Evolutionary conservation across 352 stramenopile genomes (phyloP).

Genomic region (Phytopythium ostracodes): DNA sequence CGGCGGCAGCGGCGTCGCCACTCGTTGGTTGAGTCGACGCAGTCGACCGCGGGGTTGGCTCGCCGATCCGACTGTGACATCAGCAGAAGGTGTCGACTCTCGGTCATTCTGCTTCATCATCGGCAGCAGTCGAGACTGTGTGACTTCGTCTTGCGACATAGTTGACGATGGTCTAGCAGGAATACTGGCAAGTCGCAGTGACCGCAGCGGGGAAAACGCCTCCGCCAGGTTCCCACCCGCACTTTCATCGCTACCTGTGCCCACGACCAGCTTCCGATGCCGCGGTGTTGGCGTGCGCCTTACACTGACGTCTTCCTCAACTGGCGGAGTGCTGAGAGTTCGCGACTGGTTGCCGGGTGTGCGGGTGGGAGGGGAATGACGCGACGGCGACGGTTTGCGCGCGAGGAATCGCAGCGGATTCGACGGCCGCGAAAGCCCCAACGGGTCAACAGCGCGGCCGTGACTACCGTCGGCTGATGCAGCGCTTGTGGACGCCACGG

Average conservation of each 20-base stretch:
- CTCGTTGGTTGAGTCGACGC: neutral
- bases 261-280: conserved; percentile 6
- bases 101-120: neutral
- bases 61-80: neutral
- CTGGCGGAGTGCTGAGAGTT: neutral
- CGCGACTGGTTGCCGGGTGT: neutral
- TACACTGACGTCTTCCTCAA: neutral
- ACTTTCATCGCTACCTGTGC: neutral
- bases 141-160: neutral
- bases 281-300: neutral
- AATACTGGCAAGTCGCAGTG: conserved; percentile 29
- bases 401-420: conserved; percentile 26
- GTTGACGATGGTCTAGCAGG: neutral
- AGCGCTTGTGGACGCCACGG: neutral
- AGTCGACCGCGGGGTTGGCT: neutral
- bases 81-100: neutral
- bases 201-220: conserved; percentile 37
- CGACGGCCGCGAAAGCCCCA: conserved; percentile 28
- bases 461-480: neutral
- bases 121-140: neutral
- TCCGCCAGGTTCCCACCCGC: neutral
- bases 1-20: neutral
- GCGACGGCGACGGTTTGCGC: conserved; percentile 13
- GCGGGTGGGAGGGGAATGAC: neutral
- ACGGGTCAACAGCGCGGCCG: conserved; percentile 11